These are phyloP conservation scores for Phaeotremella fagi DNA, from an alignment of 768 basidiomycete species.

Conservation along the genomic window DNA sequence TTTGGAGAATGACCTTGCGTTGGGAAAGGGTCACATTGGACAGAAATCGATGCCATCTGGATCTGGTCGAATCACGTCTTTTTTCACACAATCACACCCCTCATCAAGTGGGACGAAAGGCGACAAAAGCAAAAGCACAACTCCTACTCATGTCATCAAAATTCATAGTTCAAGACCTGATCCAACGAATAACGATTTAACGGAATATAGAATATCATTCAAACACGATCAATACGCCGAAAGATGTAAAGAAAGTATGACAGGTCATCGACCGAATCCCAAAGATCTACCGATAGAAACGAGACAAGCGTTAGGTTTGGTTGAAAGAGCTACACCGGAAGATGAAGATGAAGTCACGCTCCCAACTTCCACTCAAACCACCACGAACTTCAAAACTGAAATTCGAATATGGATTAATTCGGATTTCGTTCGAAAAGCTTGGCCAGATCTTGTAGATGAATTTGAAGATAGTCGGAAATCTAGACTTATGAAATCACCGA, in stretches of 20 bases:
- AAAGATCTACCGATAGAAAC: slow-evolving; percentile 52
- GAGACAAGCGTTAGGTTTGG: slow-evolving; percentile 44
- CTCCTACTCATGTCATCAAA: slow-evolving; percentile 53
- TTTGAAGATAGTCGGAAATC: slow-evolving; percentile 60
- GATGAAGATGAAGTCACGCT: slow-evolving; percentile 51
- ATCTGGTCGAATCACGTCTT: slow-evolving; percentile 20
- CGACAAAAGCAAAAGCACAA: slow-evolving; percentile 59
- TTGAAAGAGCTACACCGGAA: slow-evolving; percentile 53
- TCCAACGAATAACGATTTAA: slow-evolving; percentile 66
- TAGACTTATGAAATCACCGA: slow-evolving; percentile 54
- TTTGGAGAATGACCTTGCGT: slow-evolving; percentile 53
- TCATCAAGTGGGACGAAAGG: slow-evolving; percentile 54
- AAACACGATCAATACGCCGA: slow-evolving; percentile 63
- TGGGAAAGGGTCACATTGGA: neutral
- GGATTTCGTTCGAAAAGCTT: slow-evolving; percentile 65
- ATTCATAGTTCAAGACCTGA: slow-evolving; percentile 59
- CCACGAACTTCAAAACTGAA: slow-evolving; percentile 52
- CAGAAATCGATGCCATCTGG: neutral
- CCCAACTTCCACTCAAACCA: neutral
- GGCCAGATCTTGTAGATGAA: slow-evolving; percentile 60
- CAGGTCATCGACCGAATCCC: slow-evolving; percentile 56
- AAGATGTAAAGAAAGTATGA: slow-evolving; percentile 63
- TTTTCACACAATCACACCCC: slow-evolving; percentile 47
- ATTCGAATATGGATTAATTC: slow-evolving; percentile 76
- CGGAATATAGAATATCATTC: slow-evolving; percentile 77